Evolutionary conservation across 2,329 filamentous ascomycete species (phyloP).

Genomic region (Colletotrichum filicis): DNA sequence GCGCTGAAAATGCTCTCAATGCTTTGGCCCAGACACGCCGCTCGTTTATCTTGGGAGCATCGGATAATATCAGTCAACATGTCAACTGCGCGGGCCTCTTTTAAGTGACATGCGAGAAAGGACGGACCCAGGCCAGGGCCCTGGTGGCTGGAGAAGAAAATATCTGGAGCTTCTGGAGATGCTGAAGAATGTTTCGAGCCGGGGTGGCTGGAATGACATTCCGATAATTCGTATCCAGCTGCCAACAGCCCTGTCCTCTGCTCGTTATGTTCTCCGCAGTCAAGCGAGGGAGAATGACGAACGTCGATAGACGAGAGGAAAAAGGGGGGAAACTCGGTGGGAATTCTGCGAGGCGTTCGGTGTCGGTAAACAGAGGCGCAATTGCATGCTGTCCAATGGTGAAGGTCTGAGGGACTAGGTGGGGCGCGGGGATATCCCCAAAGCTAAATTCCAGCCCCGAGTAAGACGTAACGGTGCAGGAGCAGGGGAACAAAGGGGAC

Average conservation of each 20-base stretch:
- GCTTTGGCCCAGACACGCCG: background rate
- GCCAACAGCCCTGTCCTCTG: background rate
- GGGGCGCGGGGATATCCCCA: background rate
- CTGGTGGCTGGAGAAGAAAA: background rate
- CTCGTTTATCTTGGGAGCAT: background rate
- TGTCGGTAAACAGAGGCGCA: slow-evolving; percentile 12
- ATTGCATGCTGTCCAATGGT: slow-evolving; percentile 5
- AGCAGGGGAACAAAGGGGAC: background rate
- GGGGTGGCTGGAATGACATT: background rate
- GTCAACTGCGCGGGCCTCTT: background rate
- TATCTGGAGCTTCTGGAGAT: background rate
- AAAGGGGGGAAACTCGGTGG: slow-evolving; percentile 1
- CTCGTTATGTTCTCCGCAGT: background rate
- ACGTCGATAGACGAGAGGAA: background rate
- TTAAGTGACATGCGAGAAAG: background rate
- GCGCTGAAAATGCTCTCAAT: background rate
- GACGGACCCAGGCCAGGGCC: too few relatives aligned
- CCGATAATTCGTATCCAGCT: background rate
- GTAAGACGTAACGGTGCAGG: slow-evolving; percentile 18
- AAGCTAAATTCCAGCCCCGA: slow-evolving; percentile 13
- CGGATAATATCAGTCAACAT: background rate
- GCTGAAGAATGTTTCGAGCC: background rate
- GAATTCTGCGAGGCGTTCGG: background rate
- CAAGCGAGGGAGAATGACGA: background rate
- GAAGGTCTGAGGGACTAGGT: too few relatives aligned